phyloP scores from a whole-genome alignment of 352 stramenopile species.

The Globisporangium iwayamae region DNA sequence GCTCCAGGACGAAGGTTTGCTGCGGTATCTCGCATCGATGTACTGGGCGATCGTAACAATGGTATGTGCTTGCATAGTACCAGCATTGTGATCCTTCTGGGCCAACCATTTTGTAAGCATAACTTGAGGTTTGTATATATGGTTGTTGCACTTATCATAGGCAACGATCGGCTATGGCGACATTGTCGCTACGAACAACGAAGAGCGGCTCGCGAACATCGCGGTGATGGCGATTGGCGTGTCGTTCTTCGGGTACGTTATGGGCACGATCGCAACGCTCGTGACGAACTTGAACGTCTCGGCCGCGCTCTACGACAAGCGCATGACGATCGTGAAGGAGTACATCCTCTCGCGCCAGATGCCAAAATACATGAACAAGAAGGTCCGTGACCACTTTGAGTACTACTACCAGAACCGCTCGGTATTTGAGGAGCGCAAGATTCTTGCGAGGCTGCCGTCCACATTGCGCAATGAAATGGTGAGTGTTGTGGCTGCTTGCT shows the following conservation, averaged over 20 bases:
- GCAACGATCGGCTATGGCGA: conserved; percentile 81
- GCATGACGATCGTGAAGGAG: conserved; percentile 81
- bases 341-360: conserved; percentile 82
- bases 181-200: conserved; percentile 66
- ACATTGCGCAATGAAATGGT: conserved; percentile 83
- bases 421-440: conserved; percentile 72
- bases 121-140: not conserved
- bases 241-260: conserved; percentile 85
- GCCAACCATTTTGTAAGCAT: not conserved
- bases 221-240: conserved; percentile 79
- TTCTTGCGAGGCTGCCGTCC: conserved; percentile 63
- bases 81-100: not conserved
- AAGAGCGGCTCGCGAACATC: conserved; percentile 68
- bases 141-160: conserved; percentile 14
- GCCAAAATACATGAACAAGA: conserved; percentile 69
- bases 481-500: not conserved
- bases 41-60: conserved; percentile 95
- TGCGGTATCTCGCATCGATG: conserved; percentile 86
- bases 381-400: conserved; percentile 75
- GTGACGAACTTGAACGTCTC: conserved; percentile 79
- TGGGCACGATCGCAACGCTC: conserved; percentile 78
- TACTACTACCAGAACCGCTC: conserved; percentile 86
- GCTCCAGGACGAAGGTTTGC: conserved; percentile 25
- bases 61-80: conserved; percentile 24
- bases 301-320: conserved; percentile 68